Evolutionary conservation across 345 rosid species (phyloP), one percentile per base, ranked within the genome.

Genomic region (Sisymbrium irio): DNA sequence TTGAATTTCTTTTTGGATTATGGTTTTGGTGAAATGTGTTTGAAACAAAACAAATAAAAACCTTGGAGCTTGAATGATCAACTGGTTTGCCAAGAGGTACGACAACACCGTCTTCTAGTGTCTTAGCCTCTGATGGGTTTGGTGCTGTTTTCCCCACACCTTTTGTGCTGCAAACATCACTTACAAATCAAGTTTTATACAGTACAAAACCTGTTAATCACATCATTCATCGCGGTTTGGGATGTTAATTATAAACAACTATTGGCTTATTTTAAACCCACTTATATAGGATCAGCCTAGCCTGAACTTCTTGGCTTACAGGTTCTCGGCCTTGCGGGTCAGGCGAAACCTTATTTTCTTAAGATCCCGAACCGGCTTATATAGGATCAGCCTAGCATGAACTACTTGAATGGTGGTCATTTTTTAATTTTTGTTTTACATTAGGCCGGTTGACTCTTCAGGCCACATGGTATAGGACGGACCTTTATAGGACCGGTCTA

Each of bases 31-130:
- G 5, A 47, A 33, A 74, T 10, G 59, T 62, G 44, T 30, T 67
- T 18, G 8, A 40, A 22, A 7, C 65, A 30, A 42, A 32, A 32
- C 37, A 10, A 45, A 36, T 56, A 22, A 45, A 55, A 58, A 82
- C 83, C 83, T 73, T 59, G 45, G 66, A 6, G 46, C 65, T 71
- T 15, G 78, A 59, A 62, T 78, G 77, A 69, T 71, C 65, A 66
- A 81, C 84, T 33, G 97, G 89, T 73, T 86, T 90, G 73, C 98
- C 98, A 2, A 86, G 81, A 33, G 98, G 98, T 54, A 93, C 93
- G 47, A 80, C 41, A 22, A 83, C 73, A 36, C 92, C 98, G 12
- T 88, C 93, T 56, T 84, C 85, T 53, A 88, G 83, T 65, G 78
- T 64, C 76, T 79, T 78, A 37, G 90, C 86, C 73, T 86, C 90